These are phyloP conservation scores for Dalbergia cochinchinensis DNA, from an alignment of 306 rosid genomes.

Conservation along the genomic window DNA sequence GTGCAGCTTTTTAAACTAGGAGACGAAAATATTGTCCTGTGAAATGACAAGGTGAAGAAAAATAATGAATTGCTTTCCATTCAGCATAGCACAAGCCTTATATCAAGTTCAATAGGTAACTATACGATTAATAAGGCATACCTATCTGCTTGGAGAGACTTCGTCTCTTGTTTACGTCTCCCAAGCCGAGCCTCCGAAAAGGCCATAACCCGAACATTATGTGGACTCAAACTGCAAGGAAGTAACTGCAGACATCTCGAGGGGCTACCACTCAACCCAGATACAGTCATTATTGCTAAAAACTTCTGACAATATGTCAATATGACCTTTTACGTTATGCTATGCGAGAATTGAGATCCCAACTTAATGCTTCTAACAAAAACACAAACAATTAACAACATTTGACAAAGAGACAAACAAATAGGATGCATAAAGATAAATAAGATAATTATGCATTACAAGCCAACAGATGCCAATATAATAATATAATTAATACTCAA, in stretches of 20 bases:
- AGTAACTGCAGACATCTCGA: conserved; percentile 68
- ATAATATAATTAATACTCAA: background rate
- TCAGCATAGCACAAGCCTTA: conserved; percentile 29
- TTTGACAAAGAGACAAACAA: background rate
- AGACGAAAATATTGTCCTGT: conserved; percentile 46
- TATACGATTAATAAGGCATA: conserved; percentile 36
- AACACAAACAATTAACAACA: conserved; percentile 17
- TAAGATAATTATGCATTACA: background rate
- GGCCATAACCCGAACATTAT: conserved; percentile 33
- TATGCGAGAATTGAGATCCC: conserved; percentile 23
- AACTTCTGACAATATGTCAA: conserved; percentile 18
- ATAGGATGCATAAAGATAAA: background rate
- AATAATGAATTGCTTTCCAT: conserved; percentile 11
- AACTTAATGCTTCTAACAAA: conserved; percentile 41
- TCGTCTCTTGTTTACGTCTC: conserved; percentile 43
- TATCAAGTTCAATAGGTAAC: conserved; percentile 30
- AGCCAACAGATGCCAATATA: background rate
- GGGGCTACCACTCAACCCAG: conserved; percentile 71
- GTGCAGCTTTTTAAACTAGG: conserved; percentile 45
- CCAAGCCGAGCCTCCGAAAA: conserved; percentile 37
- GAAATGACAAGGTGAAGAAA: conserved; percentile 9
- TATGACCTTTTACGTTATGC: background rate
- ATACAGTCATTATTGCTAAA: conserved; percentile 59
- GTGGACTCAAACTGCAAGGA: conserved; percentile 42
- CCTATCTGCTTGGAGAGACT: conserved; percentile 60